These are phyloP conservation scores for Lachnellula suecica DNA, from an alignment of 2,329 filamentous ascomycete species.

Conservation along the genomic window DNA sequence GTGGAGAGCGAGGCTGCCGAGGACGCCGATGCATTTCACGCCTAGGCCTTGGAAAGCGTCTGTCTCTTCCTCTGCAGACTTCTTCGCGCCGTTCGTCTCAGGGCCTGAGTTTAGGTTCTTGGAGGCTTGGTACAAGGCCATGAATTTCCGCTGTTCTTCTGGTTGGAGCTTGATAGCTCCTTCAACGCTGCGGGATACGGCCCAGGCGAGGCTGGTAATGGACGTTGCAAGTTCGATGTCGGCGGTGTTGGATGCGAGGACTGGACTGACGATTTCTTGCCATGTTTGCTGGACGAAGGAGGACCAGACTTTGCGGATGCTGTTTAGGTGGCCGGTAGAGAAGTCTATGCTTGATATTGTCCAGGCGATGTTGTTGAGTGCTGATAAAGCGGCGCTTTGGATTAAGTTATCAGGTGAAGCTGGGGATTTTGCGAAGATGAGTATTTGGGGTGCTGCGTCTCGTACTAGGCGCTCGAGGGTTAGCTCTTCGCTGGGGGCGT, in stretches of 20 bases:
- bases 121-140: constrained; percentile 63
- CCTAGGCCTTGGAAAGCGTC: constrained; percentile 58
- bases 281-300: constrained; percentile 56
- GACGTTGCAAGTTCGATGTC: constrained; percentile 61
- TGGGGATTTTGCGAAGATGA: constrained; percentile 20
- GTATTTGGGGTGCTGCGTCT: constrained; percentile 28
- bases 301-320: constrained; percentile 53
- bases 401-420: constrained; percentile 37
- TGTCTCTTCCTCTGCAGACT: constrained; percentile 23
- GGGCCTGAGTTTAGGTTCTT: constrained; percentile 35
- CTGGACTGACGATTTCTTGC: constrained; percentile 53
- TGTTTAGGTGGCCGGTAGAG: constrained; percentile 47
- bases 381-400: constrained; percentile 54
- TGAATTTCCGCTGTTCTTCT: constrained; percentile 62
- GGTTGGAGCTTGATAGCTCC: constrained; percentile 47
- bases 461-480: constrained; percentile 31
- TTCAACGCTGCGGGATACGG: constrained; percentile 55
- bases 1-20: constrained; percentile 60
- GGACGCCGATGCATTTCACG: constrained; percentile 66
- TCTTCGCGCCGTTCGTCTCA: constrained; percentile 16
- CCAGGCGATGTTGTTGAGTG: constrained; percentile 68
- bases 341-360: constrained; percentile 63
- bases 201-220: constrained; percentile 67
- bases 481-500: constrained; percentile 29
- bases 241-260: constrained; percentile 59